These are phyloP conservation scores for Phytophthora quininea DNA, from an alignment of 352 stramenopile genomes.

Conservation along the genomic window DNA sequence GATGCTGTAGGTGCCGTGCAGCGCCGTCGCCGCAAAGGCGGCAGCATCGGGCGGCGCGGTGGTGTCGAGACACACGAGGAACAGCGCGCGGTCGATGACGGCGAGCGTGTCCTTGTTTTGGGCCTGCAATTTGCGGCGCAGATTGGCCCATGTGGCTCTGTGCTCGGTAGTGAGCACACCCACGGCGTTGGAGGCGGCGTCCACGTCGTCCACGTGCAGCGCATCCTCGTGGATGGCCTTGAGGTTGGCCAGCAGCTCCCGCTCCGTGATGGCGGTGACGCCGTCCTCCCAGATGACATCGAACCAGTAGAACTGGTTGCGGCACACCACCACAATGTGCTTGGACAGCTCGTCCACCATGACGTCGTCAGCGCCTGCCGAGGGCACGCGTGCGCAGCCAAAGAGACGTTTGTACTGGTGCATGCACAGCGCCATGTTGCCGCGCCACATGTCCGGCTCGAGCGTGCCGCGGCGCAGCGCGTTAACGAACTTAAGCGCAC, in stretches of 20 bases:
- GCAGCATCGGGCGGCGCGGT: conserved; percentile 80
- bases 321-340: conserved; percentile 94
- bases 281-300: conserved; percentile 89
- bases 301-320: conserved; percentile 97
- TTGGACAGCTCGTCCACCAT: conserved; percentile 83
- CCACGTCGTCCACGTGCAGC: conserved; percentile 57
- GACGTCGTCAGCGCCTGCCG: conserved; percentile 71
- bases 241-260: conserved; percentile 92
- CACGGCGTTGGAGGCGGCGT: conserved; percentile 70
- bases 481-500: conserved; percentile 93
- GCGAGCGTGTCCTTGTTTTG: conserved; percentile 84
- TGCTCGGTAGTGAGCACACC: conserved; percentile 94
- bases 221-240: conserved; percentile 90
- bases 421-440: conserved; percentile 93
- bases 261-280: conserved; percentile 89
- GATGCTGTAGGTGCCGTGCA: conserved; percentile 94
- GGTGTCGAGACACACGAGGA: conserved; percentile 95
- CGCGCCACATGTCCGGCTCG: conserved; percentile 90
- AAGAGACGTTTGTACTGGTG: conserved; percentile 95
- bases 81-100: conserved; percentile 93
- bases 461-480: conserved; percentile 91
- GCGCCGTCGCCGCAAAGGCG: conserved; percentile 81
- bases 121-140: conserved; percentile 78
- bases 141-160: conserved; percentile 90
- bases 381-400: conserved; percentile 86